Evolutionary conservation across 192 early-diverging fungal genomes (phyloP).

Genomic region (Tieghemiomyces parasiticus): DNA sequence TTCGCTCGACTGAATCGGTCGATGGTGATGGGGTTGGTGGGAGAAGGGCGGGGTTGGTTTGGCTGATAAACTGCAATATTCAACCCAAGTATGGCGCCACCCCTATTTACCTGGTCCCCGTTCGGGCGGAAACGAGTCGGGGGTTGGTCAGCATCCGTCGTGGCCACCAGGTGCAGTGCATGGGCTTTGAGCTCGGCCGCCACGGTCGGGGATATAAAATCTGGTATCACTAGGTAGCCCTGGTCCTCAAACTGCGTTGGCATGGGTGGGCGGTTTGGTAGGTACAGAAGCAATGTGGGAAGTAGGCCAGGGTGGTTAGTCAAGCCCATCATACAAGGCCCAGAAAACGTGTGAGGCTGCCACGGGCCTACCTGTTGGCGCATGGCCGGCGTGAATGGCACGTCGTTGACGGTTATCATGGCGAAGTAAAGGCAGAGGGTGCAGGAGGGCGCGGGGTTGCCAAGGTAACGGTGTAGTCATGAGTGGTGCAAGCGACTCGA

Average conservation of each 20-base stretch:
- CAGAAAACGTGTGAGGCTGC: not conserved
- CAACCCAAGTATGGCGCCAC: not conserved
- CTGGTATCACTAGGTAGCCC: conserved; percentile 10
- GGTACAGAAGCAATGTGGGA: too few species aligned
- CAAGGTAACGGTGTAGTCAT: too few species aligned
- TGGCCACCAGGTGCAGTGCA: conserved; percentile 41
- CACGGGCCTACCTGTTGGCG: not conserved
- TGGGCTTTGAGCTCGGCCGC: conserved; percentile 7
- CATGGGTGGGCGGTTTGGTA: too few species aligned
- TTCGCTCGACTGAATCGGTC: conserved; percentile 38
- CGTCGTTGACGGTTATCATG: not conserved
- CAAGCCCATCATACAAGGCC: too few species aligned
- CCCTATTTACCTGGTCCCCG: conserved; percentile 10
- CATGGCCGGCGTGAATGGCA: not conserved
- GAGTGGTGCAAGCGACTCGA: too few species aligned
- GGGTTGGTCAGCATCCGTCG: conserved; percentile 52
- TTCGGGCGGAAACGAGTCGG: conserved; percentile 67
- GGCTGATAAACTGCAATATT: not conserved
- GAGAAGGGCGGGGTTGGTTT: not conserved
- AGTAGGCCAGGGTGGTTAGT: too few species aligned
- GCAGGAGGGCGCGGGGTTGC: too few species aligned
- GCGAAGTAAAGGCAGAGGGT: too few species aligned
- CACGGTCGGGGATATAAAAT: not conserved
- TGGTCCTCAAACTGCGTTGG: conserved; percentile 5
- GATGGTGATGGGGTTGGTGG: not conserved